Conservation (phyloP, 1,284 basidiomycete species). For the Cryptococcus amylolentus region DNA sequence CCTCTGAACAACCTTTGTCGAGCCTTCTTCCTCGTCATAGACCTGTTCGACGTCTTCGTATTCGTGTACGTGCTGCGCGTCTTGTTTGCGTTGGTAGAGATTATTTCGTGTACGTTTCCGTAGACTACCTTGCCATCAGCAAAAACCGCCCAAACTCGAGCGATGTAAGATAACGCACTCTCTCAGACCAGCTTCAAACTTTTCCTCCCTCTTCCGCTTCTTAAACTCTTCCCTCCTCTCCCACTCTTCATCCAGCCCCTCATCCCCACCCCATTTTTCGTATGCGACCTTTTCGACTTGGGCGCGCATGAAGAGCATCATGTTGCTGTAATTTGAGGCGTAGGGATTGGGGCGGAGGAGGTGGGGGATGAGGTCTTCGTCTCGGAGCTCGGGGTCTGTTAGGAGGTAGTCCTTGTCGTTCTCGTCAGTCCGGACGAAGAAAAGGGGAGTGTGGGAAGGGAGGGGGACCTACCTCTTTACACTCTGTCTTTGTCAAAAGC, state of each 20-base stretch:
- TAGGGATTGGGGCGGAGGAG: constrained; percentile 95
- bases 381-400: constrained; percentile 86
- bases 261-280: constrained; percentile 94
- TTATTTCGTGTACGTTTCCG: constrained; percentile 81
- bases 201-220: constrained; percentile 86
- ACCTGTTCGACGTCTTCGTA: constrained; percentile 62
- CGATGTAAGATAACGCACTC: constrained; percentile 52
- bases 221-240: constrained; percentile 74
- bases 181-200: constrained; percentile 80
- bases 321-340: constrained; percentile 93
- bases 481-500: constrained; percentile 96
- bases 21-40: constrained; percentile 51
- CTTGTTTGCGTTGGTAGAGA: constrained; percentile 79
- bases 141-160: neutral
- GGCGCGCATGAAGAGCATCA: constrained; percentile 95
- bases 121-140: constrained; percentile 47
- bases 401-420: constrained; percentile 76
- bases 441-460: too few species aligned
- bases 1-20: constrained; percentile 55
- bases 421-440: neutral
- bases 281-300: constrained; percentile 91
- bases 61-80: constrained; percentile 79
- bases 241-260: constrained; percentile 86
- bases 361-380: constrained; percentile 88
- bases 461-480: constrained; percentile 69